Base-by-base conservation (phyloP, 495 filamentous ascomycete species). In the Rusavskia elegans region DNA sequence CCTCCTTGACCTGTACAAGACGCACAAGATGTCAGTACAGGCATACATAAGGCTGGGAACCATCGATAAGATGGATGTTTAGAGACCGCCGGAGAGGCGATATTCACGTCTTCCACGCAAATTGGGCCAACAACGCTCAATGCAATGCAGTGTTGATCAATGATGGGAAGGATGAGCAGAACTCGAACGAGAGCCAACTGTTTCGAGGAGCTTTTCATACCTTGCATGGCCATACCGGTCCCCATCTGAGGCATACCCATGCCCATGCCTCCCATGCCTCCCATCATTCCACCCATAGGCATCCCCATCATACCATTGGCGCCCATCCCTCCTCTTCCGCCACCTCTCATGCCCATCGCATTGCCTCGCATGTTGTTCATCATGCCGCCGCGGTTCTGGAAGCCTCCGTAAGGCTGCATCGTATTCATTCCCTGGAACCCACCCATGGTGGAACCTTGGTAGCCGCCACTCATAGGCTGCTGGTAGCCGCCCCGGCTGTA, bases 311-410 rank as follows among this genome's bases (percentile, higher is more conserved):
- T 71, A 23, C 62, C 67, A 55, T 64, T 68, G 45, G 71, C 66
- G 17, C 57, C 67, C 39, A 73, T 68, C 48, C 76, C 80, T 44
- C 79, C 84, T 36, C 83, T 70, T 38, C 85, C 79, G 44, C 85
- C 78, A 45, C 85, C 82, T 51, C 83, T 77, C 84, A 89, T 89
- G 17, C 70, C 69, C 45, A 73, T 75, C 45, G 73, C 68, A 14
- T 78, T 79, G 41, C 83, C 83, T 51, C 83, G 79, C 78, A 85
- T 85, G 29, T 70, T 73, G 45, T 77, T 72, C 70, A 83, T 82
- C 45, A 61, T 63, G 10, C 79, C 80, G 35, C 78, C 77, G 19
- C 80, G 74, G 61, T 76, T 78, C 55, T 76, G 77, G 59, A 81
- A 83, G 55, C 72, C 67, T 17, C 64, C 73, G 53, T 74, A 79